Conservation (phyloP, 139 green algal genomes). For the Parachlorella kessleri region DNA sequence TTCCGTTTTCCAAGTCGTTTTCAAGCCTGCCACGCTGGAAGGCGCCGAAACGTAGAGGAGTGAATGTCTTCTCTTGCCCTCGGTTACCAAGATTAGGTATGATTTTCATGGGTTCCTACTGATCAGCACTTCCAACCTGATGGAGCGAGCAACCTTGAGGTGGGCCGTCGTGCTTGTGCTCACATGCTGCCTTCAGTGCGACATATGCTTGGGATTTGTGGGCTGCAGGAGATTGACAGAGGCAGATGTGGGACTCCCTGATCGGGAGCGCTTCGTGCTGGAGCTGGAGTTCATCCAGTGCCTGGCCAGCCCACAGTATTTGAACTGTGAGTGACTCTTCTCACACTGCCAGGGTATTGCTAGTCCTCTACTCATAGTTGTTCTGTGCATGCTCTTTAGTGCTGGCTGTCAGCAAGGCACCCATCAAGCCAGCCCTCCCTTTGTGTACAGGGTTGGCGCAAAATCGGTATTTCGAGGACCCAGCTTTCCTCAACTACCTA, state of each 20-base stretch:
- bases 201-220: background rate
- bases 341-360: no score
- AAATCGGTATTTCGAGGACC: conserved; percentile 85
- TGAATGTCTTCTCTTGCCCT: no score
- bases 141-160: background rate
- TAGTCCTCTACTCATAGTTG: no score
- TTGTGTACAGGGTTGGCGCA: conserved; percentile 78
- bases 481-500: conserved; percentile 85
- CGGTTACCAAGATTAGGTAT: no score
- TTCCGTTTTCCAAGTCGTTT: no score
- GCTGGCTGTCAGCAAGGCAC: no score
- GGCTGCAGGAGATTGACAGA: conserved; percentile 5
- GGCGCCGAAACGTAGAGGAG: no score
- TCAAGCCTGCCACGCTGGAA: no score
- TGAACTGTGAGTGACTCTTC: conserved; percentile 84
- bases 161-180: background rate
- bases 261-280: conserved; percentile 71
- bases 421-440: background rate
- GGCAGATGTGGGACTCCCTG: conserved; percentile 13
- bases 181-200: background rate
- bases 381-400: no score
- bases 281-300: conserved; percentile 97
- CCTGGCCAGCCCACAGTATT: conserved; percentile 90
- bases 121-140: no score
- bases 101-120: no score